Percentiles rank a stretch among this genome's conserved stretches.
These are phyloP conservation scores for Orobanche coerulescens DNA, from an alignment of 257 asterid species.

Conservation along the genomic window DNA sequence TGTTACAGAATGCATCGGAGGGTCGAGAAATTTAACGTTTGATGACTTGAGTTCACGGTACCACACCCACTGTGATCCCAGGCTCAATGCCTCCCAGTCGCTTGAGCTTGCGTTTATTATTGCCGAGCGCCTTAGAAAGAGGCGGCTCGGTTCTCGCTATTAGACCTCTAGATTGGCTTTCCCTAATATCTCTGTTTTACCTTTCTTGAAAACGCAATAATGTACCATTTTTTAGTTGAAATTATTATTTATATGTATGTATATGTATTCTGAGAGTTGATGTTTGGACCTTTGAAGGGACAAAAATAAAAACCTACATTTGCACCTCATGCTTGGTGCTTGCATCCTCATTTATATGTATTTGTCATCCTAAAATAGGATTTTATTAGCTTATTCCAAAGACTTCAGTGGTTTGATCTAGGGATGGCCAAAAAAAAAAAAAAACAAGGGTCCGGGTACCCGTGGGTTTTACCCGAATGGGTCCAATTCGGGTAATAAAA, in stretches of 20 bases:
- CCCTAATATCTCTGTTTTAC: background rate
- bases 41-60: constrained; percentile 76
- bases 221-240: constrained; percentile 1
- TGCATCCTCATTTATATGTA: no score
- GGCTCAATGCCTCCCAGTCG: constrained; percentile 76
- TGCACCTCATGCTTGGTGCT: no score
- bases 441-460: no score
- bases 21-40: constrained; percentile 64
- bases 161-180: constrained; percentile 9
- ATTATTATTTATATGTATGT: no score
- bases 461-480: no score
- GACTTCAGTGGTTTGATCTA: no score
- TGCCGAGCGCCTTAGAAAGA: constrained; percentile 68
- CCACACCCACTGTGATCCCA: constrained; percentile 81
- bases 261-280: constrained; percentile 26
- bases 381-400: no score
- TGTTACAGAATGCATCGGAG: constrained; percentile 84
- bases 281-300: background rate
- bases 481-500: no score
- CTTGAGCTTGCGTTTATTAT: constrained; percentile 70
- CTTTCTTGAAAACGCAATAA: background rate
- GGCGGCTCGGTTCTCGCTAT: constrained; percentile 44
- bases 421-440: no score
- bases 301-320: background rate
- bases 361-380: no score